These are phyloP conservation scores for Panicum miliaceum DNA, from an alignment of 176 grass and related monocot species.

Conservation along the genomic window DNA sequence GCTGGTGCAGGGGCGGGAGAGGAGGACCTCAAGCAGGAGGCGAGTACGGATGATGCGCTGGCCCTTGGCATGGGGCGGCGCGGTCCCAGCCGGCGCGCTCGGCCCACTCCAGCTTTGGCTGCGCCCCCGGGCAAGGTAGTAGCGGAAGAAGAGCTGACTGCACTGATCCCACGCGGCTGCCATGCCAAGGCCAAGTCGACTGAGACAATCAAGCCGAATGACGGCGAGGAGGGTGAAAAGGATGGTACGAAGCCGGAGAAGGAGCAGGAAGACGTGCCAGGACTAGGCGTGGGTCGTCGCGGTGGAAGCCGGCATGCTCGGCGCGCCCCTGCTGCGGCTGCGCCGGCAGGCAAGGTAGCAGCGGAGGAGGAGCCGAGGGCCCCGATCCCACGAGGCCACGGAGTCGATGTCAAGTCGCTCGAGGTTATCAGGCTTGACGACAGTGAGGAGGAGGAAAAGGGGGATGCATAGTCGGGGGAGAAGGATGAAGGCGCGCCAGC, in stretches of 20 bases:
- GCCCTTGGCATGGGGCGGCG: background rate
- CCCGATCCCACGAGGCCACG: background rate
- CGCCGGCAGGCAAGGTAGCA: background rate
- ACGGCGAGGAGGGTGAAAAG: background rate
- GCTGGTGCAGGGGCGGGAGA: background rate
- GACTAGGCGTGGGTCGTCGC: background rate
- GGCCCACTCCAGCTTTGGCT: background rate
- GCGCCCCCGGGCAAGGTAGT: background rate
- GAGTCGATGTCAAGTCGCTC: background rate
- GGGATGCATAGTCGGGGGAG: background rate
- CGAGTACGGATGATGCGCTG: background rate
- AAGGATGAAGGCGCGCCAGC: background rate
- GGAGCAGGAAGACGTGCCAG: background rate
- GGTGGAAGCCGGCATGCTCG: background rate
- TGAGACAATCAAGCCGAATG: background rate
- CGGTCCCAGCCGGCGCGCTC: background rate
- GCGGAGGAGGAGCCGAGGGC: constrained; percentile 15
- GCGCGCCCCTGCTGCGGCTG: background rate
- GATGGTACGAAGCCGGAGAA: background rate
- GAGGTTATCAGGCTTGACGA: background rate
- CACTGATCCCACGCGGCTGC: background rate
- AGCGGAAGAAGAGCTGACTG: constrained; percentile 17
- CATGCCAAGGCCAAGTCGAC: background rate
- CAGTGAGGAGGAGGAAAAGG: background rate
- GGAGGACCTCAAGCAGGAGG: background rate